Evolutionary conservation across 2,329 filamentous ascomycete species (phyloP).

Genomic region (Daldinia eschscholtzii): DNA sequence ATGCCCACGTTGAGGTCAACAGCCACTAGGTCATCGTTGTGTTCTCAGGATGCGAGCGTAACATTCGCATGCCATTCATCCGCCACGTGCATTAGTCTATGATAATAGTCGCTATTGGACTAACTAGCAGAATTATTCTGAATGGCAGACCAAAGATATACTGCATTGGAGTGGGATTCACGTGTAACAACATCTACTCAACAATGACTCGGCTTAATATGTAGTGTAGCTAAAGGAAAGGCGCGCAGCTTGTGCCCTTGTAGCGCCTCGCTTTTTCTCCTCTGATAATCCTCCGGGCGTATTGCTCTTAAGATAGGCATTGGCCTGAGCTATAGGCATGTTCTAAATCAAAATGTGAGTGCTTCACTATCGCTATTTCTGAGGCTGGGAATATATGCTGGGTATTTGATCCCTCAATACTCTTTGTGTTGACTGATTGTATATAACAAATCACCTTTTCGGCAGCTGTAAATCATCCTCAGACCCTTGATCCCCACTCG

Average conservation of each 20-base stretch:
- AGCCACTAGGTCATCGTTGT: conserved; percentile 17
- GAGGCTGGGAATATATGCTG: neutral
- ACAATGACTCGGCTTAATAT: conserved; percentile 32
- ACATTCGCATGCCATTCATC: conserved; percentile 25
- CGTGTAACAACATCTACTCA: conserved; percentile 12
- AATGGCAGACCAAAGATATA: conserved; percentile 25
- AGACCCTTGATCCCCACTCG: neutral
- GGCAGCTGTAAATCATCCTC: conserved; percentile 9
- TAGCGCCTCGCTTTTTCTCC: neutral
- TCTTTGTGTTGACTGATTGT: neutral
- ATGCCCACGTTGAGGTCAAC: neutral
- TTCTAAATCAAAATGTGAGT: neutral
- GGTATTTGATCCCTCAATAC: neutral
- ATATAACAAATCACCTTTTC: neutral
- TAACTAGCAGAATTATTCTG: conserved; percentile 18
- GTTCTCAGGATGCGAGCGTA: conserved; percentile 35
- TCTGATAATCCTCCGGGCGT: neutral
- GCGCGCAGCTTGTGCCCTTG: conserved; percentile 1
- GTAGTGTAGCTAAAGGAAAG: conserved; percentile 15
- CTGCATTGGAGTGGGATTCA: conserved; percentile 28
- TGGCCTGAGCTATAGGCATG: neutral
- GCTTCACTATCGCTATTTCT: neutral
- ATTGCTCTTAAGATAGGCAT: neutral
- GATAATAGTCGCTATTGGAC: conserved; percentile 29
- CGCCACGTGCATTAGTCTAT: conserved; percentile 20